Conservation (phyloP, 2,329 filamentous ascomycete species). For the Fonsecaea multimorphosa region DNA sequence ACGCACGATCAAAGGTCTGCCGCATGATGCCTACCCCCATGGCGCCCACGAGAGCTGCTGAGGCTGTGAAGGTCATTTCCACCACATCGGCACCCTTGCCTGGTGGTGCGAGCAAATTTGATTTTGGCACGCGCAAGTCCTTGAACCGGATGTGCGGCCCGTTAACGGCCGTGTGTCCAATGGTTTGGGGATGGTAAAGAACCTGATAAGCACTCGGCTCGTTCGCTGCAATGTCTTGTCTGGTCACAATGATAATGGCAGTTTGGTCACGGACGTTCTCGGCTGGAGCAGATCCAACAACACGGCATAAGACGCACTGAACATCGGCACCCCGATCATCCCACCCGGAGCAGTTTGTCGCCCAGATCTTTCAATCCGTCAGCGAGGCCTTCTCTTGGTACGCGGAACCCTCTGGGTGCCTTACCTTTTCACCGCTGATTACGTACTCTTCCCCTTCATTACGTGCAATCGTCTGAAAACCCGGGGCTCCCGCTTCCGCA, state of each 20-base stretch:
- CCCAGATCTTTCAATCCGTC: slow-evolving; percentile 53
- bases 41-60: slow-evolving; percentile 60
- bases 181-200: slow-evolving; percentile 53
- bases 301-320: slow-evolving; percentile 59
- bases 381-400: background rate
- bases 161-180: slow-evolving; percentile 57
- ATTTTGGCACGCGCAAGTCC: slow-evolving; percentile 55
- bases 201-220: slow-evolving; percentile 53
- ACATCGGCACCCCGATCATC: slow-evolving; percentile 60
- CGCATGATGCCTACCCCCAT: slow-evolving; percentile 63
- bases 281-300: slow-evolving; percentile 39
- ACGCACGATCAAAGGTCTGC: slow-evolving; percentile 58
- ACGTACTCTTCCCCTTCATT: slow-evolving; percentile 59
- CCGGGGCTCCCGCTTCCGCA: slow-evolving; percentile 56
- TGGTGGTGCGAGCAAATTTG: slow-evolving; percentile 55
- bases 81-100: slow-evolving; percentile 54
- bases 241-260: slow-evolving; percentile 59
- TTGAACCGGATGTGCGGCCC: slow-evolving; percentile 59
- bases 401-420: too few species aligned
- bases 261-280: slow-evolving; percentile 46
- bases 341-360: slow-evolving; percentile 62
- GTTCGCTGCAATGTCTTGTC: slow-evolving; percentile 56
- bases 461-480: slow-evolving; percentile 58
- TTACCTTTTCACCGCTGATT: slow-evolving; percentile 61
- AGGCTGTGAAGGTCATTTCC: slow-evolving; percentile 52